Evolutionary conservation across 345 rosid species (phyloP).

Genomic region (Linum lewisii): DNA sequence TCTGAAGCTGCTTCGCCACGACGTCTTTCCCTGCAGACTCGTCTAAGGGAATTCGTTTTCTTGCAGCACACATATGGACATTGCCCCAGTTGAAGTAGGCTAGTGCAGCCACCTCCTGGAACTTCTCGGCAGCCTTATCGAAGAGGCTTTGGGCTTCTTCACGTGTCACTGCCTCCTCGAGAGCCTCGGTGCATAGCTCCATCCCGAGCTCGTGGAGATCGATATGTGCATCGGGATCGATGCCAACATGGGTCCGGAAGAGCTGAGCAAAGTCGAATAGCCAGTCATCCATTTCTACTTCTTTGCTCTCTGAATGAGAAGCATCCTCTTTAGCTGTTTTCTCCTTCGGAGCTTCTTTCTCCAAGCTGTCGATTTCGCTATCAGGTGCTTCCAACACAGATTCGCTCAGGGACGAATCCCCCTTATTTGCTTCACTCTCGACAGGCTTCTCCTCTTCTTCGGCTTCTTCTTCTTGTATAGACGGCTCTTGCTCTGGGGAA

Average conservation of each 20-base stretch:
- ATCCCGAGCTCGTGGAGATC: constrained; percentile 95
- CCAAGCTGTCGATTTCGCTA: constrained; percentile 41
- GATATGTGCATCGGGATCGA: constrained; percentile 93
- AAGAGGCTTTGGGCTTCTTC: constrained; percentile 82
- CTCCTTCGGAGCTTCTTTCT: constrained; percentile 43
- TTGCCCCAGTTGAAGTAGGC: constrained; percentile 99
- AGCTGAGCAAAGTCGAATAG: constrained; percentile 93
- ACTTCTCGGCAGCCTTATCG: constrained; percentile 86
- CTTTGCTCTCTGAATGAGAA: constrained; percentile 67
- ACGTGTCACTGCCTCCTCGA: constrained; percentile 90
- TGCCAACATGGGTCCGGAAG: constrained; percentile 78
- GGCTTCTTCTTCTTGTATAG: constrained; percentile 59
- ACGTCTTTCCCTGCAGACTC: constrained; percentile 67
- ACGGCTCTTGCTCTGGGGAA: constrained; percentile 84
- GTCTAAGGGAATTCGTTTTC: constrained; percentile 88
- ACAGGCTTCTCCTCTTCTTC: constrained; percentile 66
- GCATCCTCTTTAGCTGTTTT: constrained; percentile 34
- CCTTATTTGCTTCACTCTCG: constrained; percentile 45
- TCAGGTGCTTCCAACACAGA: constrained; percentile 36
- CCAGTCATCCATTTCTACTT: constrained; percentile 98
- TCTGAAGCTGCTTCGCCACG: constrained; percentile 62
- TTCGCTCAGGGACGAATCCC: constrained; percentile 46
- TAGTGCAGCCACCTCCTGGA: constrained; percentile 95
- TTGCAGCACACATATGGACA: constrained; percentile 96
- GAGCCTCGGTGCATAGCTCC: constrained; percentile 97